Evolutionary conservation across 2,329 filamentous ascomycete genomes (phyloP).

Genomic region (Dryadomyces quercus-mongolicae): DNA sequence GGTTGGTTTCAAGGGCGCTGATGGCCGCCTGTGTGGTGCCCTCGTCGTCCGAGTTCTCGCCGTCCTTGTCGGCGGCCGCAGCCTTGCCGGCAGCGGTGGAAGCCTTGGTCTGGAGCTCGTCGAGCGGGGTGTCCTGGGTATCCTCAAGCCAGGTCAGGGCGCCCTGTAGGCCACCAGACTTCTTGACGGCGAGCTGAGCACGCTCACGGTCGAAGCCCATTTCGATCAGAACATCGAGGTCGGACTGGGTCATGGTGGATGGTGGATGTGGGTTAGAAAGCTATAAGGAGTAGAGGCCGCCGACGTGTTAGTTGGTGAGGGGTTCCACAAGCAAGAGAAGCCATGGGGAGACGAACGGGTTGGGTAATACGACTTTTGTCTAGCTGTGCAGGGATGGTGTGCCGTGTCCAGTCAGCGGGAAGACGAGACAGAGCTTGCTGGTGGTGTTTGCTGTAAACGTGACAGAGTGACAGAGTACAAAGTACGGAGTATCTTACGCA

Average conservation of each 20-base stretch:
- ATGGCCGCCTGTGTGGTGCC: conserved; percentile 39
- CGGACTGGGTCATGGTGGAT: conserved; percentile 38
- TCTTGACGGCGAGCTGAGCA: conserved; percentile 73
- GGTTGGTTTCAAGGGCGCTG: conserved; percentile 56
- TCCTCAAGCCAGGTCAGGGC: conserved; percentile 92
- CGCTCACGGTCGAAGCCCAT: conserved; percentile 78
- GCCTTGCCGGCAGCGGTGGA: conserved; percentile 13
- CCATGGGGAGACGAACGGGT: too few relatives aligned
- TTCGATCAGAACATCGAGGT: conserved; percentile 49
- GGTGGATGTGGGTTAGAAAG: neutral
- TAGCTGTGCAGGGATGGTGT: too few relatives aligned
- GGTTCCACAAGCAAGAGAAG: neutral
- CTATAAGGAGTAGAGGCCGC: neutral
- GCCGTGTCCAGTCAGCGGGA: too few relatives aligned
- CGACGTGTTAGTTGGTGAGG: neutral
- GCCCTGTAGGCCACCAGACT: conserved; percentile 67
- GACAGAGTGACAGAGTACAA: too few relatives aligned
- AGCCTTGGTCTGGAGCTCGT: conserved; percentile 51
- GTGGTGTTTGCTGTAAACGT: too few relatives aligned
- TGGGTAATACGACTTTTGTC: too few relatives aligned
- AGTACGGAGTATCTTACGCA: too few relatives aligned
- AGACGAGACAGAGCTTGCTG: too few relatives aligned
- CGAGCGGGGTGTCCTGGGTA: conserved; percentile 76
- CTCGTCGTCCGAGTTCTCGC: conserved; percentile 20
- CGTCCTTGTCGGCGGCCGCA: conserved; percentile 17